Base-by-base conservation (phyloP, 2,329 filamentous ascomycete species). In the Zelopaecilomyces penicillatus region DNA sequence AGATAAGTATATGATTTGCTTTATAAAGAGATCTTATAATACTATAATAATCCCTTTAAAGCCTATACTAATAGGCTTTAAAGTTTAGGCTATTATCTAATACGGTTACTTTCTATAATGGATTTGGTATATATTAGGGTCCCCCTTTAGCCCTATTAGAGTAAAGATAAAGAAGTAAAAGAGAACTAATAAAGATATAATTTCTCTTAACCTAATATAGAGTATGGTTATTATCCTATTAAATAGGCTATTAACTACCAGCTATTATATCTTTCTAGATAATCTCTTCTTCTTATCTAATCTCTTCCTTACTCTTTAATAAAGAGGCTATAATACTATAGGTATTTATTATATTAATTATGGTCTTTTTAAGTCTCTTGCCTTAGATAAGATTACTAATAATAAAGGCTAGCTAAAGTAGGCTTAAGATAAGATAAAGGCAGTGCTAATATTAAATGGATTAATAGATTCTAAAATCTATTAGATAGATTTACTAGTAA, bases 171-270 rank as follows among this genome's bases (percentile, higher is more conserved):
- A 8, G 38, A 40, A 40, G 28, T 9, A 30, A 28, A 40, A 40
- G 8, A 9, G 28, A 10, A 9, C 11, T 6, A 8, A 33, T 8
- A n/a, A 34, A 34, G 32, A 34, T 34, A 34, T 8, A 7, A 7
- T 34, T 7, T n/a, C n/a, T n/a, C 36, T 50, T 2, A 50, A 48
- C 41, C 43, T 38, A 31, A 52, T 42, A 28, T 42, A 52, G 32
- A 41, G 31, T 41, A 46, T 52, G 29, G 45, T 54, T 41, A 6
- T 52, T 49, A 27, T 41, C 42, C 46, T 53, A 46, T 6, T 50
- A 19, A 43, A 47, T 34, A 6, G 6, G 32, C 51, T 54, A 12
- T 33, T 28, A 32, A 39, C 37, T 28, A 28, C 37, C 19, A 52
- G 6, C 37, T 50, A 52, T n/a, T n/a, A n/a, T n/a, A n/a, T n/a